Evolutionary conservation across 176 grass and related monocot species (phyloP).

Genomic region (Hordeum vulgare): MorexV3_pseudomolecules_assembly NC_058522.1:440920845-440921344

Average conservation of each 20-base stretch:
- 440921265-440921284: slow-evolving; percentile 60
- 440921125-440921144: slow-evolving; percentile 44
- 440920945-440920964: slow-evolving; percentile 43
- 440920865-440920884: slow-evolving; percentile 54
- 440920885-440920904: slow-evolving; percentile 50
- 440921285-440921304: slow-evolving; percentile 57
- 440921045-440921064: not conserved
- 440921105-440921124: slow-evolving; percentile 69
- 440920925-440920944: slow-evolving; percentile 23
- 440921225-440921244: slow-evolving; percentile 50
- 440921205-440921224: slow-evolving; percentile 52
- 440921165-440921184: slow-evolving; percentile 43
- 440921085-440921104: slow-evolving; percentile 48
- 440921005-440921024: slow-evolving; percentile 62
- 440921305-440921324: slow-evolving; percentile 53
- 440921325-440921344: slow-evolving; percentile 47
- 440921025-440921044: not conserved
- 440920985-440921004: slow-evolving; percentile 45
- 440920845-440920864: slow-evolving; percentile 53
- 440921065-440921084: not conserved
- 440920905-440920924: slow-evolving; percentile 34
- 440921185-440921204: slow-evolving; percentile 75
- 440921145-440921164: slow-evolving; percentile 42
- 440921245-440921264: slow-evolving; percentile 42
- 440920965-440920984: slow-evolving; percentile 57